Evolutionary conservation across 2,329 filamentous ascomycete species (phyloP).

Genomic region (Pseudogymnoascus sp.): DNA sequence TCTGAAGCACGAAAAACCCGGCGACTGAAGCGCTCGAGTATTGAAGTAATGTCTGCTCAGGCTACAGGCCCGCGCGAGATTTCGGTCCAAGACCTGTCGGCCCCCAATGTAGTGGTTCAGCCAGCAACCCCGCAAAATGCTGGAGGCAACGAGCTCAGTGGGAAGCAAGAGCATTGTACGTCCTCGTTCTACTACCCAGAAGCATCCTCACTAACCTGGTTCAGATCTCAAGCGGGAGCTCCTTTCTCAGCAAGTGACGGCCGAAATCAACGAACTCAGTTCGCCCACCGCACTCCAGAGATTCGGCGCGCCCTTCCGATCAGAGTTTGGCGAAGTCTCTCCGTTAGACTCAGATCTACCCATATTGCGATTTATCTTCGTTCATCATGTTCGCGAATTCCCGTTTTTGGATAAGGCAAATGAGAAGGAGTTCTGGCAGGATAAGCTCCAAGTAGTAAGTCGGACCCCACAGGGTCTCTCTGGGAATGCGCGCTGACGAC

Average conservation of each 20-base stretch:
- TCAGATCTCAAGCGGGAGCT: conserved; percentile 93
- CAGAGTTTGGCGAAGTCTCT: conserved; percentile 83
- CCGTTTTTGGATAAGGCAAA: conserved; percentile 93
- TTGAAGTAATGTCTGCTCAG: not conserved
- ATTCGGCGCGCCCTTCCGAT: conserved; percentile 92
- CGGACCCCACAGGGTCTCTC: not conserved
- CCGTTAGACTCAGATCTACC: conserved; percentile 91
- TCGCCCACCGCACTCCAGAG: conserved; percentile 89
- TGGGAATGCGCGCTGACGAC: conserved; percentile 10
- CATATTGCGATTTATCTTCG: conserved; percentile 91
- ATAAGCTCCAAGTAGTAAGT: conserved; percentile 87
- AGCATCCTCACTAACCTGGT: not conserved
- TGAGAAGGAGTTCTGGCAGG: conserved; percentile 99
- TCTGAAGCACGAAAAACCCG: not conserved
- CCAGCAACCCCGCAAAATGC: conserved; percentile 3
- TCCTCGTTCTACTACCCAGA: conserved; percentile 13
- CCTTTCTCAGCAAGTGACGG: conserved; percentile 78
- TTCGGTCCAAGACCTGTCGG: not conserved
- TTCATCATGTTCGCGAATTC: conserved; percentile 95
- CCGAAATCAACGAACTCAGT: conserved; percentile 86
- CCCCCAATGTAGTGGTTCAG: not conserved
- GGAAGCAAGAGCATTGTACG: conserved; percentile 96
- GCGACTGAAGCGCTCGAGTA: not conserved
- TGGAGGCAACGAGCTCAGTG: conserved; percentile 51
- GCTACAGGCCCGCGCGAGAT: not conserved